phyloP scores from a whole-genome alignment of 257 asterid species.

The Fraxinus excelsior region DNA sequence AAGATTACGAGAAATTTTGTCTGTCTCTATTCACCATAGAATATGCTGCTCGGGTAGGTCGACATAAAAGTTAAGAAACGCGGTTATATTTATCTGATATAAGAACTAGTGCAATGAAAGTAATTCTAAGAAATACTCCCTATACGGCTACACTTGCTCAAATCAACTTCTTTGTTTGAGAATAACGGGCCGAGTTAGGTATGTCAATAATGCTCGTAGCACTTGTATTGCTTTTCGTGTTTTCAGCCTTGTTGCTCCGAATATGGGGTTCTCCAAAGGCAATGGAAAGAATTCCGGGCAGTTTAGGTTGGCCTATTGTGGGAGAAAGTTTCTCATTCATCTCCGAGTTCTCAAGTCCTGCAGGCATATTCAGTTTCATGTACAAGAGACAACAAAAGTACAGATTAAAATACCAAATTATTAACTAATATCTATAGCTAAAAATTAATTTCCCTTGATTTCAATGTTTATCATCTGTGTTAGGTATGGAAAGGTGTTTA shows the following conservation, averaged over 20 bases:
- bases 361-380: slow-evolving; percentile 75
- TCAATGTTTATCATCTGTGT: not conserved
- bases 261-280: slow-evolving; percentile 52
- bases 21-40: slow-evolving; percentile 2
- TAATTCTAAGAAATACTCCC: not conserved
- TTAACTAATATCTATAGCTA: not conserved
- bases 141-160: not conserved
- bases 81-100: not conserved
- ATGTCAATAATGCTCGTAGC: slow-evolving; percentile 34
- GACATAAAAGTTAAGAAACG: not conserved
- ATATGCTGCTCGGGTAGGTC: not conserved
- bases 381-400: slow-evolving; percentile 73
- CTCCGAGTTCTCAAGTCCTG: slow-evolving; percentile 64
- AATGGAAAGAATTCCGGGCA: slow-evolving; percentile 73
- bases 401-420: not conserved
- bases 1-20: slow-evolving; percentile 8
- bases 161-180: not conserved
- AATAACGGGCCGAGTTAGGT: slow-evolving; percentile 3
- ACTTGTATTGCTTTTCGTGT: slow-evolving; percentile 33
- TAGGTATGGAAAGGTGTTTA: slow-evolving; percentile 93
- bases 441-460: slow-evolving; percentile 3
- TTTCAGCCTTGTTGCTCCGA: slow-evolving; percentile 39
- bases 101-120: slow-evolving; percentile 5
- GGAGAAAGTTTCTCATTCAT: slow-evolving; percentile 79
- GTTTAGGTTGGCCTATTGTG: slow-evolving; percentile 80